phyloP scores from a whole-genome alignment of 2,329 filamentous ascomycete genomes.

The Cercospora janseana region DNA sequence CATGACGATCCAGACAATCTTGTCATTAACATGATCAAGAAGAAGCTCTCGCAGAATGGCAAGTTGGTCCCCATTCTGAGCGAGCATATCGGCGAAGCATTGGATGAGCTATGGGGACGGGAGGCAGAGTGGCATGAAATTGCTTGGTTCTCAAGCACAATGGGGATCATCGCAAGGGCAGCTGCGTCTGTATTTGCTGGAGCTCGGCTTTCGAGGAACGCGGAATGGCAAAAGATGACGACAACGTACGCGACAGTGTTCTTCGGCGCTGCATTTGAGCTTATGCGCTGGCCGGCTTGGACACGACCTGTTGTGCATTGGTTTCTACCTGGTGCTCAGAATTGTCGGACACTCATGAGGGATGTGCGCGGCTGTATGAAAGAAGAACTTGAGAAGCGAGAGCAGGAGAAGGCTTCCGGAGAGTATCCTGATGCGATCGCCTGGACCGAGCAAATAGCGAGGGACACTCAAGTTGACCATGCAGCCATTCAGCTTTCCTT shows the following conservation, averaged over 20 bases:
- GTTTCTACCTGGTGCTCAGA: slow-evolving; percentile 39
- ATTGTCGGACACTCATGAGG: slow-evolving; percentile 35
- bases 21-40: slow-evolving; percentile 20
- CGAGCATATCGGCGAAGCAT: slow-evolving; percentile 5
- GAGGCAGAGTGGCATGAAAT: slow-evolving; percentile 29
- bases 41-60: slow-evolving; percentile 23
- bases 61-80: slow-evolving; percentile 16
- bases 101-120: slow-evolving; percentile 20
- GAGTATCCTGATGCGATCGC: slow-evolving; percentile 30
- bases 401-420: slow-evolving; percentile 19
- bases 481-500: slow-evolving; percentile 18
- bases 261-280: slow-evolving; percentile 37
- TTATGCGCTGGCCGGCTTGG: slow-evolving; percentile 37
- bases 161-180: slow-evolving; percentile 37
- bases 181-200: slow-evolving; percentile 45
- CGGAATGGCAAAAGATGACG: slow-evolving; percentile 42
- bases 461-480: slow-evolving; percentile 11
- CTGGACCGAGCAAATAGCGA: slow-evolving; percentile 31
- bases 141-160: slow-evolving; percentile 30
- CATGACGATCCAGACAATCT: slow-evolving; percentile 13
- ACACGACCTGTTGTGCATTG: slow-evolving; percentile 38
- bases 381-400: slow-evolving; percentile 34
- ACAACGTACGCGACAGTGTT: slow-evolving; percentile 41
- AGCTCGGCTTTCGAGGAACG: slow-evolving; percentile 38
- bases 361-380: slow-evolving; percentile 38